Conservation (phyloP, 75 land plant species). For the Picea sitchensis region DNA sequence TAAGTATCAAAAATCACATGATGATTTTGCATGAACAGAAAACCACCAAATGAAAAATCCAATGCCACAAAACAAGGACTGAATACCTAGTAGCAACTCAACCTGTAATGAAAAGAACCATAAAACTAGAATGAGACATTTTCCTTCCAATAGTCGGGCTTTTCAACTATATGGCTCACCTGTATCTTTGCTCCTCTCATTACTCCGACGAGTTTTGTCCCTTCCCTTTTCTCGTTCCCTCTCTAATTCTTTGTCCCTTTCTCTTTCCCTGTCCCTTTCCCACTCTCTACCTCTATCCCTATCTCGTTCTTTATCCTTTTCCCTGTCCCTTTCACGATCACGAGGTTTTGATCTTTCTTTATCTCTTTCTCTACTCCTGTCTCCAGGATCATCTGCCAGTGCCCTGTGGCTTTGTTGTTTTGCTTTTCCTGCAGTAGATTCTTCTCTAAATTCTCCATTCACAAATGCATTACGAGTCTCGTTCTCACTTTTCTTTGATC, state of each 20-base stretch:
- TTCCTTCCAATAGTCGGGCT: background rate
- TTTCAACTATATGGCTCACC: slow-evolving; percentile 22
- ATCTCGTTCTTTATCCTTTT: slow-evolving; percentile 33
- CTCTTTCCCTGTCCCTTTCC: slow-evolving; percentile 54
- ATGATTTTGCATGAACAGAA: background rate
- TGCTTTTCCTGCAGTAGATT: slow-evolving; percentile 18
- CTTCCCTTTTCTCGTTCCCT: slow-evolving; percentile 63
- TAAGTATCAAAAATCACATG: background rate
- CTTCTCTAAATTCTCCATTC: slow-evolving; percentile 44
- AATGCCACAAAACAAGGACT: background rate
- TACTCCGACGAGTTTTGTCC: slow-evolving; percentile 42
- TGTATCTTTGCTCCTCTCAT: slow-evolving; percentile 51
- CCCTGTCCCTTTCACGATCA: slow-evolving; percentile 64
- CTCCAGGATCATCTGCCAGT: slow-evolving; percentile 30
- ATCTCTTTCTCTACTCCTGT: slow-evolving; percentile 46
- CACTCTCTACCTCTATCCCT: slow-evolving; percentile 47
- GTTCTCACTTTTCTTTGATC: slow-evolving; percentile 34
- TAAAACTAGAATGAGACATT: background rate
- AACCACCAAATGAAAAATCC: background rate
- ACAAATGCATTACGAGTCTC: slow-evolving; percentile 21
- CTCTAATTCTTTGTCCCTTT: slow-evolving; percentile 59
- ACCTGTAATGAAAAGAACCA: background rate
- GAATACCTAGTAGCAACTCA: background rate
- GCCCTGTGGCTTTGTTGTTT: slow-evolving; percentile 27
- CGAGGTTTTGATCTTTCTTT: slow-evolving; percentile 33